These are phyloP conservation scores for Alternaria rosae DNA, from an alignment of 2,329 filamentous ascomycete genomes.

Conservation along the genomic window DNA sequence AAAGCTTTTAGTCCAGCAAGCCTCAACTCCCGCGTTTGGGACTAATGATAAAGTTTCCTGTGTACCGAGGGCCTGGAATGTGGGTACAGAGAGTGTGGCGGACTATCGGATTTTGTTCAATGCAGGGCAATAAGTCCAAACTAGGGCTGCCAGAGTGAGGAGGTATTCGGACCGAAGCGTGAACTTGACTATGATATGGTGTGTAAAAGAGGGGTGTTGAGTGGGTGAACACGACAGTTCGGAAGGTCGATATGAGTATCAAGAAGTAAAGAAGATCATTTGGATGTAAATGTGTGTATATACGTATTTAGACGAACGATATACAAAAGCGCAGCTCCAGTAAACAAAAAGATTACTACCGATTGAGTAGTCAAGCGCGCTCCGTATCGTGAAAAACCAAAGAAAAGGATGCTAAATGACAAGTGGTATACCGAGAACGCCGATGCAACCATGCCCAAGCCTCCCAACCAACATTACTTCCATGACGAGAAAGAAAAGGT, in stretches of 20 bases:
- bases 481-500: not conserved
- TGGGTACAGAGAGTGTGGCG: not conserved
- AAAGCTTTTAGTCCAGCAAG: not conserved
- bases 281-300: not conserved
- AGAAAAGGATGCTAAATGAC: not conserved
- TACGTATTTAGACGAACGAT: not conserved
- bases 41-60: not conserved
- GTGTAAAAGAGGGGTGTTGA: not conserved
- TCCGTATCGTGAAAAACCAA: not conserved
- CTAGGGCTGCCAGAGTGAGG: not conserved
- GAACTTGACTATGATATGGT: not conserved
- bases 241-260: not conserved
- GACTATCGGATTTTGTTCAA: not conserved
- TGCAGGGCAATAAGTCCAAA: not conserved
- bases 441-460: not conserved
- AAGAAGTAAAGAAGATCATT: not conserved
- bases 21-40: not conserved
- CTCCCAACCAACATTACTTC: conserved; percentile 2
- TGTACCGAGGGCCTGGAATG: not conserved
- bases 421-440: conserved; percentile 11
- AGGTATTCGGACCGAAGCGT: not conserved
- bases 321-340: not conserved
- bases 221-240: not conserved
- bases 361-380: not conserved
- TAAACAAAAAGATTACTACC: not conserved